Conservation (phyloP, 2,329 filamentous ascomycete species). For the Diplocarpon mali region DNA sequence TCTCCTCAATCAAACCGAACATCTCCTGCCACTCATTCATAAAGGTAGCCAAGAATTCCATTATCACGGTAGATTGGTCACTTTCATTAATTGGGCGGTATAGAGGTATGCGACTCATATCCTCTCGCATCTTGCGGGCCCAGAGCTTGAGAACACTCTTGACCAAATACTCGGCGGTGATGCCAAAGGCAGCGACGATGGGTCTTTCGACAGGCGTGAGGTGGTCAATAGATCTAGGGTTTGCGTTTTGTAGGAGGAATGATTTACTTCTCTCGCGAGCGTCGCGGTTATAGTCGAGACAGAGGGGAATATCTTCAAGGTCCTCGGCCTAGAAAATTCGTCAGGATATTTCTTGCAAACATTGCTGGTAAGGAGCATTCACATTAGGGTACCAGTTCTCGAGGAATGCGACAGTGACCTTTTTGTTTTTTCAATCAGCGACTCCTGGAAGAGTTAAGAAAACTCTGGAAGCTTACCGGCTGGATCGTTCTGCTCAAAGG, state of each 20-base stretch:
- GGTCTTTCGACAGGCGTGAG: conserved; percentile 2
- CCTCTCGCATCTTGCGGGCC: background rate
- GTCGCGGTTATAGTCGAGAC: too few relatives aligned
- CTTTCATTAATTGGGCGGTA: conserved; percentile 3
- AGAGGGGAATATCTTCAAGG: too few relatives aligned
- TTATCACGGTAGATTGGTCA: conserved; percentile 11
- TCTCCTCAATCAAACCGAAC: conserved; percentile 11
- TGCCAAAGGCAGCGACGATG: conserved; percentile 3
- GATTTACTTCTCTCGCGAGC: background rate
- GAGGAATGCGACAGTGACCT: background rate
- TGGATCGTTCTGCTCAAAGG: conserved; percentile 1
- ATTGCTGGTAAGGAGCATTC: too few relatives aligned
- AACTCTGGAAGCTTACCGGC: background rate
- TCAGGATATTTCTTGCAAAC: too few relatives aligned
- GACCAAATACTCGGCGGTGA: conserved; percentile 1
- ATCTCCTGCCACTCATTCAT: conserved; percentile 7
- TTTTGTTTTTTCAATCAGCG: background rate
- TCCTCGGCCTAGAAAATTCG: too few relatives aligned
- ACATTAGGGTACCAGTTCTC: background rate
- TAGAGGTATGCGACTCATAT: background rate
- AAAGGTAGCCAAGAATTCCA: conserved; percentile 9
- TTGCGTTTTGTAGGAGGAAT: background rate
- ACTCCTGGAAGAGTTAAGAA: background rate
- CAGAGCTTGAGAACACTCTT: conserved; percentile 3
- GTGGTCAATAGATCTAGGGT: background rate